Conservation (phyloP, 2,329 filamentous ascomycete genomes). For the Rasamsonia emersonii region DNA sequence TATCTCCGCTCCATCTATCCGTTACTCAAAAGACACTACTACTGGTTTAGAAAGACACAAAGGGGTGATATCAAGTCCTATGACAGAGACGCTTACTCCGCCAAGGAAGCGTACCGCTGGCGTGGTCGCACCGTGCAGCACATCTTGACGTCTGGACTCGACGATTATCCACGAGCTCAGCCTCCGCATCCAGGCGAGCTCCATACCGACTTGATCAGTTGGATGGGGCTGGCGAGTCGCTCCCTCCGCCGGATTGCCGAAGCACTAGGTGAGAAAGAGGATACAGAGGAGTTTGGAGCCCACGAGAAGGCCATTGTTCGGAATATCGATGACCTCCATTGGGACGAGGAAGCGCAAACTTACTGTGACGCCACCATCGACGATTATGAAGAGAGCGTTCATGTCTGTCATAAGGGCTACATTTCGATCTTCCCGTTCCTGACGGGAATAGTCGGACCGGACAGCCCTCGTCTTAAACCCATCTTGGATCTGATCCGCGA, state of each 20-base stretch:
- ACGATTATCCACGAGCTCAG: slow-evolving; percentile 90
- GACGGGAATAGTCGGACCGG: slow-evolving; percentile 65
- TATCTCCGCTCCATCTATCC: slow-evolving; percentile 76
- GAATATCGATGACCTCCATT: slow-evolving; percentile 91
- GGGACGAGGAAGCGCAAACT: slow-evolving; percentile 68
- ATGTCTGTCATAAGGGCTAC: slow-evolving; percentile 96
- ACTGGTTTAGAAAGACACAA: slow-evolving; percentile 93
- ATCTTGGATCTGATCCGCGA: slow-evolving; percentile 71
- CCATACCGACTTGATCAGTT: slow-evolving; percentile 87
- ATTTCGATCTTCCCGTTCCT: slow-evolving; percentile 90
- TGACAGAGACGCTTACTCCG: slow-evolving; percentile 78
- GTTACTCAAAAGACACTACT: slow-evolving; percentile 76
- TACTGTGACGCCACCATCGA: slow-evolving; percentile 96
- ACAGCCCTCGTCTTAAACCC: slow-evolving; percentile 65
- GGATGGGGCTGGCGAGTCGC: slow-evolving; percentile 94
- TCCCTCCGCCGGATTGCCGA: slow-evolving; percentile 73
- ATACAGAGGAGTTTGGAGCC: slow-evolving; percentile 61
- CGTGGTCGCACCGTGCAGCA: slow-evolving; percentile 79
- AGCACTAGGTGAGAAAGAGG: slow-evolving; percentile 66
- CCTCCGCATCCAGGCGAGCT: slow-evolving; percentile 93
- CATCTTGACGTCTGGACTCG: slow-evolving; percentile 84
- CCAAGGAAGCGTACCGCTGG: slow-evolving; percentile 93
- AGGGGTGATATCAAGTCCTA: slow-evolving; percentile 83
- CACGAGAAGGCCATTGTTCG: slow-evolving; percentile 68
- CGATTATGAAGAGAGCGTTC: slow-evolving; percentile 79